A percentile compares a stretch with the other conserved stretches of the same genome.
phyloP scores from a whole-genome alignment of 176 grass and related monocot species.

The Paspalum vaginatum region DNA sequence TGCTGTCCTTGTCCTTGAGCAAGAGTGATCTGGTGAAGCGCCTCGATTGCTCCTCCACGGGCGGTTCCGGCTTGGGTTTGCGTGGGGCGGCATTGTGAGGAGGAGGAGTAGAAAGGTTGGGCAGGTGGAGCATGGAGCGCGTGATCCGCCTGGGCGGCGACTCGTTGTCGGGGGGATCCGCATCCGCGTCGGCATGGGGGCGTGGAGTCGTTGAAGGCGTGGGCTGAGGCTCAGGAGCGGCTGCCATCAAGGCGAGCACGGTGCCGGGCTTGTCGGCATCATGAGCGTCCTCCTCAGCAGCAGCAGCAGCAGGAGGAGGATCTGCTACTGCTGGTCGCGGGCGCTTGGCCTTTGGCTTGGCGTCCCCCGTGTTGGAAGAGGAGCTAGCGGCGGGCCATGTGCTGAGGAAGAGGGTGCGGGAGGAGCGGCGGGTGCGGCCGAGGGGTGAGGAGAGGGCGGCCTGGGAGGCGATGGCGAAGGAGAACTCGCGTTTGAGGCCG shows the following conservation, averaged over 20 bases:
- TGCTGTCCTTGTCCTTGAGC: constrained; percentile 36
- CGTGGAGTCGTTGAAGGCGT: neutral
- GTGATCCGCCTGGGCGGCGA: constrained; percentile 50
- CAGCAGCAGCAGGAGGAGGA: neutral
- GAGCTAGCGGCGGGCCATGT: neutral
- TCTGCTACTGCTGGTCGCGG: constrained; percentile 22
- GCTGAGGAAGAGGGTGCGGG: constrained; percentile 13
- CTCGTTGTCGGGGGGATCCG: neutral
- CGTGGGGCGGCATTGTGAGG: constrained; percentile 17
- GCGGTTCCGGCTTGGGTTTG: neutral
- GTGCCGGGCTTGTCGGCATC: neutral
- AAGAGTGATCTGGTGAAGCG: constrained; percentile 73
- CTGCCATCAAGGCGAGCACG: constrained; percentile 30
- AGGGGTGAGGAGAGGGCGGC: constrained; percentile 52
- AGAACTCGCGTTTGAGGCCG: constrained; percentile 89
- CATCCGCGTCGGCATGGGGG: neutral
- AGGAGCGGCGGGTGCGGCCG: constrained; percentile 75
- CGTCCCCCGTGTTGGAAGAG: neutral
- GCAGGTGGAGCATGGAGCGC: constrained; percentile 42
- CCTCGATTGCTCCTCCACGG: neutral
- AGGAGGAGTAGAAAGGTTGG: constrained; percentile 6
- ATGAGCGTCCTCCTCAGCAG: neutral
- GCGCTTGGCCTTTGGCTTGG: constrained; percentile 40
- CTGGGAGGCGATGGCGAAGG: constrained; percentile 85
- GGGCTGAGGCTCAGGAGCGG: neutral